Percentiles rank a stretch among this genome's conserved stretches.
Conservation (phyloP, 441 rosid genomes). For the Pelargonium fulgidum region DNA sequence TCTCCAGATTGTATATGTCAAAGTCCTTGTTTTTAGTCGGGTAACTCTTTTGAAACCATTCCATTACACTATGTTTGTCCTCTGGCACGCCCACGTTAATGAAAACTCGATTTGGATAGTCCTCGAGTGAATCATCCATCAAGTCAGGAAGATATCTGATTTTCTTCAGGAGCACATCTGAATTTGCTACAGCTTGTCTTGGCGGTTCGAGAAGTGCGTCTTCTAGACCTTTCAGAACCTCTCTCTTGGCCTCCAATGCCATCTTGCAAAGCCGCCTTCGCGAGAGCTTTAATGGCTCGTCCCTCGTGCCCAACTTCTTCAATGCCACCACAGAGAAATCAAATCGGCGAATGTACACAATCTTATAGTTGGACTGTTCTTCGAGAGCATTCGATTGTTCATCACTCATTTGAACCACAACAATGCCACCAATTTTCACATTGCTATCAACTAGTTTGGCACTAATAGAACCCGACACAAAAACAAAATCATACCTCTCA, state of each 20-base stretch:
- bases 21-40: slow-evolving; percentile 13
- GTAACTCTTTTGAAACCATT: slow-evolving; percentile 19
- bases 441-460: slow-evolving; percentile 28
- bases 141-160: slow-evolving; percentile 36
- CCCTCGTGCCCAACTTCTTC: slow-evolving; percentile 23
- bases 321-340: slow-evolving; percentile 29
- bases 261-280: slow-evolving; percentile 26
- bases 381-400: slow-evolving; percentile 22
- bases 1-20: slow-evolving; percentile 10
- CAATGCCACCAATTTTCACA: slow-evolving; percentile 35
- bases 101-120: slow-evolving; percentile 27
- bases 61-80: slow-evolving; percentile 13
- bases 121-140: slow-evolving; percentile 30
- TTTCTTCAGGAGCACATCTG: slow-evolving; percentile 21
- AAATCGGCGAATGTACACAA: slow-evolving; percentile 28
- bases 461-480: slow-evolving; percentile 25
- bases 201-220: slow-evolving; percentile 38
- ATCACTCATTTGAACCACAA: slow-evolving; percentile 27
- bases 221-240: slow-evolving; percentile 31
- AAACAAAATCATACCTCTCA: slow-evolving; percentile 31
- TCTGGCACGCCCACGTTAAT: slow-evolving; percentile 21
- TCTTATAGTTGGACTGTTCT: slow-evolving; percentile 29
- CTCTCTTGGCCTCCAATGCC: slow-evolving; percentile 28
- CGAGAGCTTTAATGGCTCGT: slow-evolving; percentile 2
- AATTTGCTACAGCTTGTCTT: slow-evolving; percentile 20